Percentiles rank a stretch among this genome's conserved stretches.
Conservation (phyloP, 768 basidiomycete genomes). For the Xerocomus brunneocitrinus region DNA sequence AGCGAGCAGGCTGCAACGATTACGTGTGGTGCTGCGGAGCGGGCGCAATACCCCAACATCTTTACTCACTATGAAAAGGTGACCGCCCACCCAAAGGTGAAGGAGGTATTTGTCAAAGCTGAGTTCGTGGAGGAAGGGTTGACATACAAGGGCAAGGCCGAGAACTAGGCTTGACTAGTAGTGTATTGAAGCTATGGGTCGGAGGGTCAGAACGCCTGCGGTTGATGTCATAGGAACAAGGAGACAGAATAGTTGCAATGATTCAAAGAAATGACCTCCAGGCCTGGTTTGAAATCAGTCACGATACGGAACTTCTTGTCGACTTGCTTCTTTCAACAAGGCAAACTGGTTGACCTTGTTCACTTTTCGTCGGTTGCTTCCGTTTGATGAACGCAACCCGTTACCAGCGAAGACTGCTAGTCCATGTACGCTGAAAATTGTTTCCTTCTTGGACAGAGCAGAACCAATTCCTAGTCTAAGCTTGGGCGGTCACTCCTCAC, state of each 20-base stretch:
- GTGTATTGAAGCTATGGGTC: not conserved
- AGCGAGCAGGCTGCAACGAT: conserved; percentile 19
- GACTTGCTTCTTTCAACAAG: too few relatives aligned
- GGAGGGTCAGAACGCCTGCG: too few relatives aligned
- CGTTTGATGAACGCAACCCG: not conserved
- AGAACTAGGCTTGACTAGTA: conserved; percentile 1
- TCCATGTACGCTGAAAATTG: not conserved
- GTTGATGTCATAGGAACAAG: too few relatives aligned
- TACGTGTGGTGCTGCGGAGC: conserved; percentile 27
- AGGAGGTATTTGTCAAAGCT: conserved; percentile 14
- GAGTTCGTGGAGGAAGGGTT: conserved; percentile 17
- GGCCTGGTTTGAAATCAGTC: too few relatives aligned
- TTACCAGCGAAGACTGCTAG: not conserved
- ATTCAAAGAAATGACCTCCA: too few relatives aligned
- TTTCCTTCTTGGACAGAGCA: not conserved
- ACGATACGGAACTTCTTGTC: too few relatives aligned
- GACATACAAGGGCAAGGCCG: conserved; percentile 3
- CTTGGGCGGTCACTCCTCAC: not conserved
- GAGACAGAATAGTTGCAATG: too few relatives aligned
- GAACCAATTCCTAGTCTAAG: not conserved
- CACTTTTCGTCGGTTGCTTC: not conserved
- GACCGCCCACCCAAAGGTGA: conserved; percentile 14
- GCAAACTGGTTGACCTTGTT: not conserved
- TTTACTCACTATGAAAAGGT: conserved; percentile 26
- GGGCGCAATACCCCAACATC: conserved; percentile 21